phyloP scores from a whole-genome alignment of 1,139 yeast genomes.

The Pichia kudriavzevii region DNA sequence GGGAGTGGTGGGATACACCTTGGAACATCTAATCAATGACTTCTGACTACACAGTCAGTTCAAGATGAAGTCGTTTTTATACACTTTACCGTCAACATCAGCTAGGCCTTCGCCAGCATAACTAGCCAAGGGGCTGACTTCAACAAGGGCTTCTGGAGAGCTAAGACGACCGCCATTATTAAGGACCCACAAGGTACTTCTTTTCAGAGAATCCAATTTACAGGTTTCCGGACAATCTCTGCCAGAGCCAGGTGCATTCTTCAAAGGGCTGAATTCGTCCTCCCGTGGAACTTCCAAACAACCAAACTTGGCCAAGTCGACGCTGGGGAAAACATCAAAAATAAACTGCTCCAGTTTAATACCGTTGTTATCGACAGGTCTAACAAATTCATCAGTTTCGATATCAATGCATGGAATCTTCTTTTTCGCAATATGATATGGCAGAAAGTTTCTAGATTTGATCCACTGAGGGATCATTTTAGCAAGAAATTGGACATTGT shows the following conservation, averaged over 20 bases:
- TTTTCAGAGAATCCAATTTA: constrained; percentile 51
- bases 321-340: constrained; percentile 87
- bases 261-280: constrained; percentile 88
- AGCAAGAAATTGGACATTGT: constrained; percentile 65
- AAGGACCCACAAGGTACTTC: constrained; percentile 73
- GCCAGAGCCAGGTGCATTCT: constrained; percentile 77
- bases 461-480: constrained; percentile 64
- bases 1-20: too few species aligned
- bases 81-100: constrained; percentile 44
- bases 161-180: constrained; percentile 58
- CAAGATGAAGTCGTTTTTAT: constrained; percentile 27
- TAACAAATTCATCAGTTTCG: constrained; percentile 39
- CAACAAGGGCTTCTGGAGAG: constrained; percentile 50
- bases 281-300: constrained; percentile 83
- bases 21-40: too few species aligned
- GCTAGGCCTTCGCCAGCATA: constrained; percentile 83
- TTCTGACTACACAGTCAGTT: too few species aligned
- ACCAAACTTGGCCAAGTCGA: constrained; percentile 70
- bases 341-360: constrained; percentile 94
- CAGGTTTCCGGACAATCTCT: constrained; percentile 86
- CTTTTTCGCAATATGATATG: constrained; percentile 91
- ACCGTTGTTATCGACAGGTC: constrained; percentile 77
- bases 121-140: constrained; percentile 66
- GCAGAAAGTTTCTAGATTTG: constrained; percentile 55
- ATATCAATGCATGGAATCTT: constrained; percentile 52